Evolutionary conservation across 495 filamentous ascomycete species (phyloP), one percentile per base, ranked within the genome.

Genomic region (Talaromyces nanjingensis): DNA sequence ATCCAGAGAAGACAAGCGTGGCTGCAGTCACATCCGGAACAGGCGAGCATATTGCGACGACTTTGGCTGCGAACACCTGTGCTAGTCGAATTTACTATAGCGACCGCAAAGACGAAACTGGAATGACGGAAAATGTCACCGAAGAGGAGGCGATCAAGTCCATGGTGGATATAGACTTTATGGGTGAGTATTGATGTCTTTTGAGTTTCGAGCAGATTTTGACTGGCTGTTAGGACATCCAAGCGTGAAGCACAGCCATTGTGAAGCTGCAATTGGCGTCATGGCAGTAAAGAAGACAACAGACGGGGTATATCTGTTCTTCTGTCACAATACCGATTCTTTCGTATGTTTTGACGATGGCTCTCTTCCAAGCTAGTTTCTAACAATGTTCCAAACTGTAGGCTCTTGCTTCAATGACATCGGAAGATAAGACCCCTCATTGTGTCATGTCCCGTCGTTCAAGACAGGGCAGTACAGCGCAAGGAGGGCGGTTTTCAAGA

Each of bases 31-130:
- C 90, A 16, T 96, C 91, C 67, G 94, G 94, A 31, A 98, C 94
- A 4, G 94, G 94, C 39, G 94, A 98, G 77, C 94, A 98, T 70
- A 97, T 98, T 86, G 91, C 92, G 6, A 93, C 93, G 1, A 93
- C 91, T 1, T 81, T 91, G 76, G 92, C 91, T 12, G 92, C 92
- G 0, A 83, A 83, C 42, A 87, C 85, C 58, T 93, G 91, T 72
- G 89, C 91, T 2, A 86, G 87, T 54, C 84, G 91, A 0, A 72
- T 97, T 16, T 93, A 89, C 68, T 84, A 87, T 60, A 79, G 81
- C 49, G 84, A 84, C 18, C 82, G 81, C 34, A 87, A 82, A 64
- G 79, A 78, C 14, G 72, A 76, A 6, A 81, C 79, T 12, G 91
- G 91, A 16, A 72, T 71, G 2, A 85, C 87, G n/a, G 77, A 83